These are phyloP conservation scores for Solanum okadae DNA, from an alignment of 257 asterid genomes.

Conservation along the genomic window DNA sequence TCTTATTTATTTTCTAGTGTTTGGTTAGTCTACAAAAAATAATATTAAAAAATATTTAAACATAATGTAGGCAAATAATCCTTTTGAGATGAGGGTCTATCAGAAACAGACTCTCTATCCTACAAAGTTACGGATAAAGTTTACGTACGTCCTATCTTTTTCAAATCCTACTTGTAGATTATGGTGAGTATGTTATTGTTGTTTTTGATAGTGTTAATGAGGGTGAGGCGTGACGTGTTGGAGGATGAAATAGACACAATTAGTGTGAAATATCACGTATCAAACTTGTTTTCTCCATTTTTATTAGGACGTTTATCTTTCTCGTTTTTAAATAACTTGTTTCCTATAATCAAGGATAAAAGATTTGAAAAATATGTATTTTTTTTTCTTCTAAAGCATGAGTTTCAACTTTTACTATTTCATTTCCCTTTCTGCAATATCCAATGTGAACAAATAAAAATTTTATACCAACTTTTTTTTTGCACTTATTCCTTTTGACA, in stretches of 20 bases:
- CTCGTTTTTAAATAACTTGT: neutral
- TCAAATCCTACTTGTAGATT: neutral
- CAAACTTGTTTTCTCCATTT: neutral
- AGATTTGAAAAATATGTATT: too few relatives aligned
- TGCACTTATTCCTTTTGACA: neutral
- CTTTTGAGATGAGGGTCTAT: neutral
- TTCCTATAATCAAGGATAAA: too few relatives aligned
- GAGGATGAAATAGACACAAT: neutral
- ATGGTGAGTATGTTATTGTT: neutral
- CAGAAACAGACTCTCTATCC: too few relatives aligned
- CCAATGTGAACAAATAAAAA: neutral
- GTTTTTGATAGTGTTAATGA: neutral
- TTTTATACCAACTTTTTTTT: neutral
- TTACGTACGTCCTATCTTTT: too few relatives aligned
- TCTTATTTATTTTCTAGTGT: neutral
- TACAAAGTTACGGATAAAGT: too few relatives aligned
- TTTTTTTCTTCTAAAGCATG: neutral
- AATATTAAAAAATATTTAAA: neutral
- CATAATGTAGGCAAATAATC: neutral
- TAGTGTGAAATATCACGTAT: neutral
- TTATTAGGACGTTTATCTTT: neutral
- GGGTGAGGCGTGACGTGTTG: neutral
- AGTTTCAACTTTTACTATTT: neutral
- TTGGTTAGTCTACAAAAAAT: neutral
- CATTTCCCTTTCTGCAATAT: neutral